phyloP scores from a whole-genome alignment of 176 grass and related monocot species.

The Juncus effusus region DNA sequence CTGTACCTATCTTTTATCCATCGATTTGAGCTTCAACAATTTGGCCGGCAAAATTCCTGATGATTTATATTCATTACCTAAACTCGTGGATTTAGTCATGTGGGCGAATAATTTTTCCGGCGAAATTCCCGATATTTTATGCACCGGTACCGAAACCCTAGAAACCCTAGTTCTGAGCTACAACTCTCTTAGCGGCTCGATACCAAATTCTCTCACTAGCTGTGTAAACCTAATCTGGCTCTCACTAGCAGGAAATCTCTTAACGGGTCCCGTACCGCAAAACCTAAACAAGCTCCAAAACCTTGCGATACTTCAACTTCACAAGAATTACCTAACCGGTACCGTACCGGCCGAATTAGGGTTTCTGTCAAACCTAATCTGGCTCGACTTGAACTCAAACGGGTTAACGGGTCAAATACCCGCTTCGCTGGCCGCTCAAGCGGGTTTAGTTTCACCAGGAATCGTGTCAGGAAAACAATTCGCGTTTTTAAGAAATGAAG shows the following conservation, averaged over 20 bases:
- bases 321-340: constrained; percentile 64
- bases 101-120: constrained; percentile 86
- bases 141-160: constrained; percentile 38
- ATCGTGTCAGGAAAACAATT: constrained; percentile 89
- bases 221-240: constrained; percentile 85
- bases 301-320: constrained; percentile 80
- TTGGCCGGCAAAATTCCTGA: constrained; percentile 49
- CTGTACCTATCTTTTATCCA: constrained; percentile 61
- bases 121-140: constrained; percentile 63
- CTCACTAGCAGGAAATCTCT: constrained; percentile 61
- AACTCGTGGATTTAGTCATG: constrained; percentile 60
- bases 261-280: constrained; percentile 51
- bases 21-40: constrained; percentile 93
- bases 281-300: constrained; percentile 57
- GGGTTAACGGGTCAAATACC: constrained; percentile 57
- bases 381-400: constrained; percentile 92
- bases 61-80: constrained; percentile 48
- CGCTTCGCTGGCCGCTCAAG: constrained; percentile 42
- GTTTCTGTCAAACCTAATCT: constrained; percentile 78
- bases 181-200: constrained; percentile 58
- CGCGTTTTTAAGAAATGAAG: constrained; percentile 82
- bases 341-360: constrained; percentile 61
- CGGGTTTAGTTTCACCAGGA: constrained; percentile 64
- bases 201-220: constrained; percentile 49
- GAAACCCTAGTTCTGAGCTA: constrained; percentile 89